Base-by-base conservation (phyloP, 495 filamentous ascomycete genomes). In the Niebla homalea region DNA sequence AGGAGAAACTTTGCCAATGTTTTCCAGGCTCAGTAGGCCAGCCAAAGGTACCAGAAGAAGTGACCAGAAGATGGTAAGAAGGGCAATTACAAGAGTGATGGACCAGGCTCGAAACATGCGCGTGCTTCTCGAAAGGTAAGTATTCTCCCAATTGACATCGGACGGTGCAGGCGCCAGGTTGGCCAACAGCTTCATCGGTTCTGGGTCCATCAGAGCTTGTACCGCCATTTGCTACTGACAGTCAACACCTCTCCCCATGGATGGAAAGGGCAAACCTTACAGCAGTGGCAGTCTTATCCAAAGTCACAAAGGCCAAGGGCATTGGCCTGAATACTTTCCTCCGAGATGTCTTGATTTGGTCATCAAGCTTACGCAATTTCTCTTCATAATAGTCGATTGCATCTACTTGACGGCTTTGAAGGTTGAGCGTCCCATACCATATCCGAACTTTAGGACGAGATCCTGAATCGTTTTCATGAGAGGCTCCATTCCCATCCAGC, bases 351-450 rank as follows among this genome's bases (percentile, higher is more conserved):
- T 63, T 62, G 38, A 99, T 89, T 57, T 82, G 71, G 38, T 89
- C 86, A 51, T 97, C 90, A 5, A 92, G 61, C 25, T 73, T 76
- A 15, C 82, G 81, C n/a, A 97, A 72, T 57, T 83, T 83, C 59
- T 93, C 87, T 55, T 89, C 83, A 60, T 84, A 95, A 62, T 96
- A 89, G 63, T 95, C 84, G 57, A 99, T 88, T 7, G 89, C 89
- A 62, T 99, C 93, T 19, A 89, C 77, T 49, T 73, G 83, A 44
- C 76, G 78, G 57, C 72, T 84, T 45, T 78, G 80, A 16, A 95
- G 61, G 26, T 78, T 80, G 43, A 89, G 73, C 29, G 80, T 78
- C 4, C 92, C 89, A 54, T 86, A 89, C 73, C 90, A 84, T 23
- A 96, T 64, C 8, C 81, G 79, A 32, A 77, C 70, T 45, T 71